Conservation (phyloP, 345 rosid genomes). For the Gossypium raimondii region DNA sequence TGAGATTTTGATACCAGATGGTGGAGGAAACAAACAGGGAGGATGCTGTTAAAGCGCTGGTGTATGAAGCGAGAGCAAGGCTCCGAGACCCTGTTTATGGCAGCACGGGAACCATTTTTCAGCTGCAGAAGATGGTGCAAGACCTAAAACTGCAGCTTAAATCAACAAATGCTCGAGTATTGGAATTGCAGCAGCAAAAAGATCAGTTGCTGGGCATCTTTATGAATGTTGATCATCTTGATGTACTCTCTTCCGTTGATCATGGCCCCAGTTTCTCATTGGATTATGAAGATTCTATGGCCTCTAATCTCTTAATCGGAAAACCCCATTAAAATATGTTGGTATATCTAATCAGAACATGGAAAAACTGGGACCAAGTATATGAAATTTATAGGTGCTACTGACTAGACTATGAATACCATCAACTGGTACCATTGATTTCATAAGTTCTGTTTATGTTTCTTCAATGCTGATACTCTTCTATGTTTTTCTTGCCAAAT, state of each 20-base stretch:
- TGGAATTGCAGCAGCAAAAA: conserved; percentile 21
- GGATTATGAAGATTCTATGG: conserved; percentile 17
- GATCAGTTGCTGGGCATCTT: conserved; percentile 24
- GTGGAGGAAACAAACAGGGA: conserved; percentile 34
- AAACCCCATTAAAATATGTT: not conserved
- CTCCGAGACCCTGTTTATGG: conserved; percentile 34
- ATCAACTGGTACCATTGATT: not conserved
- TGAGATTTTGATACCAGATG: conserved; percentile 18
- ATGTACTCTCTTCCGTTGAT: not conserved
- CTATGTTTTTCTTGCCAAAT: not conserved
- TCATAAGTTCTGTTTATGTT: not conserved
- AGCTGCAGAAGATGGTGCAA: conserved; percentile 26
- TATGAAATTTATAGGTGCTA: not conserved
- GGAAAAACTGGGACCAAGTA: not conserved
- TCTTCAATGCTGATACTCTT: not conserved
- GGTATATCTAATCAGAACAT: not conserved
- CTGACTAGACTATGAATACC: not conserved
- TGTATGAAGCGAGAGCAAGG: conserved; percentile 36
- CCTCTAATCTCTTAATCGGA: conserved; percentile 12
- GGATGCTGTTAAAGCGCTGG: conserved; percentile 29
- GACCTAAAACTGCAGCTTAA: conserved; percentile 23
- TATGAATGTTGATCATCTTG: conserved; percentile 9
- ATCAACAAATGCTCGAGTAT: conserved; percentile 2
- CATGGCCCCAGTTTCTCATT: not conserved
- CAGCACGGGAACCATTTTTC: conserved; percentile 24